Evolutionary conservation across 352 stramenopile genomes (phyloP).

Genomic region (Poterioochromonas sp.): DNA sequence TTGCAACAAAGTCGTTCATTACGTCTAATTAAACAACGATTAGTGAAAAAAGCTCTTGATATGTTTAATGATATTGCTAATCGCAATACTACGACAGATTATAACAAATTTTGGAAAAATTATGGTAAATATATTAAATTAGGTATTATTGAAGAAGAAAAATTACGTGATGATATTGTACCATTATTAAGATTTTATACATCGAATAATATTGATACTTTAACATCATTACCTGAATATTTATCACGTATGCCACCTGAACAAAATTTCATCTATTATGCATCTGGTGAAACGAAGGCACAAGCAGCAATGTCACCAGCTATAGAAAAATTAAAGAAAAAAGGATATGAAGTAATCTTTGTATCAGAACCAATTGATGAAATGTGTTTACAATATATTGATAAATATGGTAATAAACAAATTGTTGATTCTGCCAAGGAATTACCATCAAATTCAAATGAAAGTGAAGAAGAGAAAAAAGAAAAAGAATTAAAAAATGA

Average conservation of each 20-base stretch:
- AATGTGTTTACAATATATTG: slow-evolving; percentile 58
- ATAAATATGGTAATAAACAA: slow-evolving; percentile 49
- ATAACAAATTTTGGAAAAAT: slow-evolving; percentile 59
- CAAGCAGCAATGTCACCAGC: slow-evolving; percentile 54
- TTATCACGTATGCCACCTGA: slow-evolving; percentile 55
- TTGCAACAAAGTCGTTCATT: slow-evolving; percentile 67
- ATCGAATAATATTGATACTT: slow-evolving; percentile 49
- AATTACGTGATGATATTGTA: slow-evolving; percentile 57
- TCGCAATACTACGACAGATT: slow-evolving; percentile 39
- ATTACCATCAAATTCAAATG: neutral
- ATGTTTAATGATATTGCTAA: slow-evolving; percentile 58
- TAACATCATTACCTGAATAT: slow-evolving; percentile 56
- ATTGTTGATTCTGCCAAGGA: neutral
- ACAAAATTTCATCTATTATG: slow-evolving; percentile 65
- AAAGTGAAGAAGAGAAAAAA: slow-evolving; percentile 23
- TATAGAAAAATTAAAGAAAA: slow-evolving; percentile 54
- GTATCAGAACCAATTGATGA: slow-evolving; percentile 65
- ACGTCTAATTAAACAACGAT: slow-evolving; percentile 64
- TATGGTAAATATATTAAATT: slow-evolving; percentile 75
- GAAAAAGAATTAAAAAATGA: slow-evolving; percentile 22
- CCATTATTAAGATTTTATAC: slow-evolving; percentile 53
- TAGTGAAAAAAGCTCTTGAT: slow-evolving; percentile 64
- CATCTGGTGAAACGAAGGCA: slow-evolving; percentile 56
- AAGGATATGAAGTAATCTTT: slow-evolving; percentile 61
- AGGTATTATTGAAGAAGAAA: slow-evolving; percentile 63